These are phyloP conservation scores for Calvatia gigantea DNA, from an alignment of 768 basidiomycete genomes.

Conservation along the genomic window DNA sequence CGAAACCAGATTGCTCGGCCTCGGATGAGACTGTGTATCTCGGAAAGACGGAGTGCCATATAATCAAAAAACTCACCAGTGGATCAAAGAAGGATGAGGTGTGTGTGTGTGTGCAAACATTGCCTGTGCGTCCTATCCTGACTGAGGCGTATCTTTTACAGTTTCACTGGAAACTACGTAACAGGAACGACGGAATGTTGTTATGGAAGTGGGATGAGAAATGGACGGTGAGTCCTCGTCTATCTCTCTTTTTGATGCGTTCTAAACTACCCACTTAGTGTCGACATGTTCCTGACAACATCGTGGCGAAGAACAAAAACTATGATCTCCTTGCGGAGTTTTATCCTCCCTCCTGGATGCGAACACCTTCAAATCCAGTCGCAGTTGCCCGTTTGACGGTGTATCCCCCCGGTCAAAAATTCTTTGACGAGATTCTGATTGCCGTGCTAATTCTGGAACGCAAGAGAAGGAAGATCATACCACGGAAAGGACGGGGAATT, in stretches of 20 bases:
- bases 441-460: constrained; percentile 14
- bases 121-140: neutral
- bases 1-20: constrained; percentile 1
- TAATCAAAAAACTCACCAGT: constrained; percentile 1
- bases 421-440: constrained; percentile 16
- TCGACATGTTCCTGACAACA: neutral
- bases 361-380: neutral
- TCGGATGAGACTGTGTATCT: constrained; percentile 6
- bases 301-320: neutral
- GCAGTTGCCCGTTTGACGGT: constrained; percentile 5
- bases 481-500: neutral
- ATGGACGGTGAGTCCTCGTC: neutral
- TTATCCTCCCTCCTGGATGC: neutral
- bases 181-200: neutral
- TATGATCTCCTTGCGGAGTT: constrained; percentile 4
- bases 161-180: constrained; percentile 8
- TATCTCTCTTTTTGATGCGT: neutral
- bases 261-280: neutral
- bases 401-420: constrained; percentile 11
- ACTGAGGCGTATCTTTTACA: neutral
- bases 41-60: constrained; percentile 3
- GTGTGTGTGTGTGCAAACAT: neutral
- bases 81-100: constrained; percentile 8
- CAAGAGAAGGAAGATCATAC: neutral
- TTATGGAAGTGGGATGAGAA: constrained; percentile 7